Base-by-base conservation (phyloP, 495 filamentous ascomycete species). In the Clavariopsis aquatica region DNA sequence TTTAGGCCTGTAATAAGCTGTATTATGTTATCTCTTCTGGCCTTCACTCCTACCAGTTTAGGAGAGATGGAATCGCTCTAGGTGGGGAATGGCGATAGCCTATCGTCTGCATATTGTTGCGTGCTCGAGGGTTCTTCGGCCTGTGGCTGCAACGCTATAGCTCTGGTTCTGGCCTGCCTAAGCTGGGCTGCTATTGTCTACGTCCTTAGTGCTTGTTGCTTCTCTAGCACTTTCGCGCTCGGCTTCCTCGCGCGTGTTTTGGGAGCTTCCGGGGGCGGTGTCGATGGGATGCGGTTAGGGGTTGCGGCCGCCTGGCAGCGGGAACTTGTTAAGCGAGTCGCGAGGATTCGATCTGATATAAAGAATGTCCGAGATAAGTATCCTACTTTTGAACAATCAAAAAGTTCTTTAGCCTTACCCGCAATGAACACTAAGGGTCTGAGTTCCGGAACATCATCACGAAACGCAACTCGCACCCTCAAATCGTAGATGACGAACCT, bases 141-240 rank as follows among this genome's bases (percentile, higher is more conserved):
- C 7, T 38, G 53, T 23, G 53, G 36, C 53, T 24, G 28, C 23
- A 19, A 41, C 53, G 56, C 38, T 59, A 41, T 49, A 10, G 41
- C 56, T 59, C 38, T 47, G 19, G 43, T 59, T 59, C 56, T 46
- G 56, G 56, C 28, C 38, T 59, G 36, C 41, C 38, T 36, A 29
- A 47, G 24, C 56, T 15, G 56, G 28, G 41, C 17, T 59, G 56
- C 56, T 29, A 41, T 49, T 49, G 56, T 59, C 56, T 47, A 41
- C 15, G 56, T 59, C 41, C 41, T 29, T 23, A 29, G 20, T 45
- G 56, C 3, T 24, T 59, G 41, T 22, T 49, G 56, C 7, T 22
- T 36, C 56, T 59, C 56, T 23, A 49, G 38, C 34, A 59, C 38
- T 20, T 59, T 59, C 56, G 56, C 52, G 26, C 56, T 59, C 41